phyloP scores from a whole-genome alignment of 2,329 filamentous ascomycete species.

The Nakataea oryzae region DNA sequence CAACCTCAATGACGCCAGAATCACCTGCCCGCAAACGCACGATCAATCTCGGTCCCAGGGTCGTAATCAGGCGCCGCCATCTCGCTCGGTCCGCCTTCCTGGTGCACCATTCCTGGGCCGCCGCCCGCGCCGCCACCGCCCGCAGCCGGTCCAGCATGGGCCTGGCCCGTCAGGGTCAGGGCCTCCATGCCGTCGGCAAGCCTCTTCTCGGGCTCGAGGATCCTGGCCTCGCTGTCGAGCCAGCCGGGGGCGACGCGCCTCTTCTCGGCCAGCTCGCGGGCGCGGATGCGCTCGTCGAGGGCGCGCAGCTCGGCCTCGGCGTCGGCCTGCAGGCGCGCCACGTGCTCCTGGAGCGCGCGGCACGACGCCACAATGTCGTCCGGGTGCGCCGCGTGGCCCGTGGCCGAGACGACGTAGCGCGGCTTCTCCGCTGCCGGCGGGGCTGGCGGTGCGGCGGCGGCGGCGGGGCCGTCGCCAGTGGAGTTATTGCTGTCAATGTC shows the following conservation, averaged over 20 bases:
- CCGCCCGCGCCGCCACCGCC: slow-evolving; percentile 12
- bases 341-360: slow-evolving; percentile 63
- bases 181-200: slow-evolving; percentile 11
- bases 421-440: slow-evolving; percentile 34
- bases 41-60: slow-evolving; percentile 8
- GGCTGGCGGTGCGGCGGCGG: slow-evolving; percentile 18
- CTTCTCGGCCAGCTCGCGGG: slow-evolving; percentile 68
- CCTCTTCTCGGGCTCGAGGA: slow-evolving; percentile 56
- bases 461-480: slow-evolving; percentile 2
- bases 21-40: slow-evolving; percentile 8
- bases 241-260: slow-evolving; percentile 69
- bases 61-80: slow-evolving; percentile 8
- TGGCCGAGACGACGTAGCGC: slow-evolving; percentile 66
- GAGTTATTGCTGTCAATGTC: background rate
- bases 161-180: slow-evolving; percentile 9
- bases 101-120: background rate
- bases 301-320: slow-evolving; percentile 56
- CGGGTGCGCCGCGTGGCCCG: slow-evolving; percentile 76
- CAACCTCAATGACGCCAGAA: background rate
- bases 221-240: slow-evolving; percentile 61
- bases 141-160: slow-evolving; percentile 20
- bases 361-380: slow-evolving; percentile 79
- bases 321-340: slow-evolving; percentile 57
- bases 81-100: slow-evolving; percentile 6
- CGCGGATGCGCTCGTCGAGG: slow-evolving; percentile 58